Base-by-base conservation (phyloP, 371 early-diverging fungal genomes). In the Smittium culicis region DNA sequence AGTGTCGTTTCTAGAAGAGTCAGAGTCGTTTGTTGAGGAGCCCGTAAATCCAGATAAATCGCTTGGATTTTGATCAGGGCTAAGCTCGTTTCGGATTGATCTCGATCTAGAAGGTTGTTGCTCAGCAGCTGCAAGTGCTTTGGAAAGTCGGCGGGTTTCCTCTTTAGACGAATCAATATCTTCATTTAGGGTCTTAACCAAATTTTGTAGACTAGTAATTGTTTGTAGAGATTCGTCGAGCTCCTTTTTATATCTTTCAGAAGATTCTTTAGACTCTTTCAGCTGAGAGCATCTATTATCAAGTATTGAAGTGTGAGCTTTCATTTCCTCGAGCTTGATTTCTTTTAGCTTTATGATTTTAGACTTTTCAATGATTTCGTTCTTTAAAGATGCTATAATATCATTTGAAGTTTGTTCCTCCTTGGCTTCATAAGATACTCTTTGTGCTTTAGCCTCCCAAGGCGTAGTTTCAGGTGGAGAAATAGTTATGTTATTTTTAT, bases 131-230 rank as follows among this genome's bases (percentile, higher is more conserved):
- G 29, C 25, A 62, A 27, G 30, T 2, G 62, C 30, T 17, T 62
- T 62, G 62, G 32, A 62, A 35, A 62, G 14, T 34, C 17, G 16
- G 3, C 34, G 34, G 25, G 62, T 16, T 62, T 32, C 32, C 14
- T 16, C 30, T 24, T 64, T 64, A 29, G 45, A 35, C 35, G 32
- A 11, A 35, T 64, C 65, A 35, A 64, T 64, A 8, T 64, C 65
- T 24, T 3, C 2, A 64, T 64, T 34, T 35, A 64, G 54, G 45
- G 25, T 35, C 35, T 64, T 34, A 35, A 64, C 65, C 17, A 64
- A 29, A 2, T 64, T 64, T 64, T 64, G 34, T 11, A 64, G 35
- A 34, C 35, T 25, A 2, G 2, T 30, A 24, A 34, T 45, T 5
- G 34, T 32, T 2, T 11, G 16, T 32, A 11, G 34, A 27, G 65